Evolutionary conservation across 2,329 filamentous ascomycete genomes (phyloP), one percentile per base, ranked within the genome.

Genomic region (Neopestalotiopsis clavispora): DNA sequence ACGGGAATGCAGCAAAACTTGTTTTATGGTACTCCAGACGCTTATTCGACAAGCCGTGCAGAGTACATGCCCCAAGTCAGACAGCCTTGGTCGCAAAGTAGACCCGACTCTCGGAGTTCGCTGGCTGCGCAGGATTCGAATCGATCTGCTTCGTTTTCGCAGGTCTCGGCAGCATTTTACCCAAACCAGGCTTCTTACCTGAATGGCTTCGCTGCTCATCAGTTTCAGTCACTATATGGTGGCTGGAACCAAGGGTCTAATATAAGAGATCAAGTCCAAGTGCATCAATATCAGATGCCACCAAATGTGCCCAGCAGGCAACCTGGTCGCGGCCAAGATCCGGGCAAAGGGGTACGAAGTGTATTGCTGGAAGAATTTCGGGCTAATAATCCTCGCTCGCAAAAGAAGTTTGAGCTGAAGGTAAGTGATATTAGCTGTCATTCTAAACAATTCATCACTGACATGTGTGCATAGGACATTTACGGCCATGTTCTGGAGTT

Each of bases 401-500:
- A 86, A 78, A 87, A 84, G 78, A 89, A 90, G 20, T 97, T 90
- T 75, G 94, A 97, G 75, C 85, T 99, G 10, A 95, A 93, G 82
- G 89, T 90, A 80, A 66, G 77, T 67, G 10, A 13, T 17, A 20
- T 23, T 12, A 23, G 20, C 32, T 30, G 7, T 10, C 34, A 38
- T 6, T 14, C 28, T 23, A 23, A 32, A 20, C 45, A 30, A 14
- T 5, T n/a, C 17, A 45, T 60, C 59, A 65, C 72, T 74, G 71
- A 78, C 38, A 57, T 9, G 3, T 32, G 1, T 4, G 4, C 52
- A 4, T 70, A 90, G 86, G 93, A 97, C 72, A 95, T 98, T 58
- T 95, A 93, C 77, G 88, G 89, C 67, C 90, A 97, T 76, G 89
- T 98, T 49, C 94, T 97, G 0, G 95, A 98, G 77, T 98, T 98